A percentile compares a stretch with the other conserved stretches of the same genome.
Evolutionary conservation across 176 grass and related monocot genomes (phyloP).

Genomic region (Rhynchospora tenuis): DNA sequence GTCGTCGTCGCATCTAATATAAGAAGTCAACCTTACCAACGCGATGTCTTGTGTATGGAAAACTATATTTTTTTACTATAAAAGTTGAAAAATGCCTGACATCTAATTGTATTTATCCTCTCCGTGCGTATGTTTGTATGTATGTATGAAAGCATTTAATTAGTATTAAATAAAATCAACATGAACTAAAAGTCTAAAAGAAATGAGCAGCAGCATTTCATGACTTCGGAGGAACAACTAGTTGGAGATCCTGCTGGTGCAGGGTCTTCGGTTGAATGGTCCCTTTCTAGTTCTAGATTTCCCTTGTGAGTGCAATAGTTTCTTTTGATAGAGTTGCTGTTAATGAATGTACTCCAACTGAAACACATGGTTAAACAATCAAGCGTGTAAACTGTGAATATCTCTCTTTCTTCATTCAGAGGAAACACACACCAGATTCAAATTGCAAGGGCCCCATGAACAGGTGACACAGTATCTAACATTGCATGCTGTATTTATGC

Average conservation of each 20-base stretch:
- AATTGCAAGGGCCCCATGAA: background rate
- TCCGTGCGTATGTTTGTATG: no score
- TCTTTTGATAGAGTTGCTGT: background rate
- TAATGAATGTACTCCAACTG: background rate
- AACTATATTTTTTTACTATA: no score
- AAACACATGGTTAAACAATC: background rate
- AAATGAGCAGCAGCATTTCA: background rate
- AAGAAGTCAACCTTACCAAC: no score
- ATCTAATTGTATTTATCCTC: no score
- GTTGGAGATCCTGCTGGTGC: background rate
- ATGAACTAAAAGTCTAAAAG: background rate
- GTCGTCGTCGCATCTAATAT: no score
- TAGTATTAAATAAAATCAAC: background rate
- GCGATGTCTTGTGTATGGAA: no score
- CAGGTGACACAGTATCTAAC: background rate
- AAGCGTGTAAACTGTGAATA: background rate
- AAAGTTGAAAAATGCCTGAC: no score
- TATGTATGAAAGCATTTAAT: background rate
- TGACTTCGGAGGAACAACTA: background rate
- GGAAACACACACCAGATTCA: background rate
- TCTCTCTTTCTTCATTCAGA: background rate
- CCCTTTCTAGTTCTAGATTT: background rate
- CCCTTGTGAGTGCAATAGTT: background rate
- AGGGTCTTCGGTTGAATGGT: background rate
- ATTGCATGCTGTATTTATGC: background rate